Conservation (phyloP, 129 eudicot genomes). For the Logfia minima region DNA sequence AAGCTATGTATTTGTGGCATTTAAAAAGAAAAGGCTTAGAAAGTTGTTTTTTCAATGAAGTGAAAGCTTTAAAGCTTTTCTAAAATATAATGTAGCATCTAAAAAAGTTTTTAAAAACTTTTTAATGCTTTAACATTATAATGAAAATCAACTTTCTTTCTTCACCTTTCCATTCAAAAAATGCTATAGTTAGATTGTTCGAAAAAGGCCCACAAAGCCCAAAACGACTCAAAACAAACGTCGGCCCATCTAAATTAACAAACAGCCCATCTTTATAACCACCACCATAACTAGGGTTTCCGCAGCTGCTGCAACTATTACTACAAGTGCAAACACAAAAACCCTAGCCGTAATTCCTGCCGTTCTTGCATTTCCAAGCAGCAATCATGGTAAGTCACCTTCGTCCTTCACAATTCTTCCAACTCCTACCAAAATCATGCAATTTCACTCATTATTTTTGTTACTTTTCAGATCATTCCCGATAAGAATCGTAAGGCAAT, state of each 20-base stretch:
- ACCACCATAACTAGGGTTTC: conserved; percentile 33
- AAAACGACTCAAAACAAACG: not conserved
- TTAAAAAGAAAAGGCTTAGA: no score
- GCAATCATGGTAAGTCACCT: conserved; percentile 52
- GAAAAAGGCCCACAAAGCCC: not conserved
- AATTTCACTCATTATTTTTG: not conserved
- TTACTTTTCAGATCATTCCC: conserved; percentile 59
- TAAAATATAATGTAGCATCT: no score
- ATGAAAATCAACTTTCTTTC: no score
- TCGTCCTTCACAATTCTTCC: not conserved
- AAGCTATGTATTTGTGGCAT: no score
- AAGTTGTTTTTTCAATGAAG: no score
- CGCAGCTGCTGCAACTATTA: not conserved
- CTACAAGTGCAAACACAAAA: conserved; percentile 10
- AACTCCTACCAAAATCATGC: no score
- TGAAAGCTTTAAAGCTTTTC: no score
- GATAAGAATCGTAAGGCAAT: conserved; percentile 92
- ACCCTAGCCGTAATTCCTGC: conserved; percentile 15
- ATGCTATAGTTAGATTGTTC: no score
- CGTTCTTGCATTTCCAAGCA: conserved; percentile 20
- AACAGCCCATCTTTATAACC: conserved; percentile 13
- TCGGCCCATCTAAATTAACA: not conserved
- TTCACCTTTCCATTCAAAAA: no score
- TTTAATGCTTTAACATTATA: no score
- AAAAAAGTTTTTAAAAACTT: no score